Evolutionary conservation across 1,139 yeast species (phyloP).

Genomic region (Sugiyamaella novakii): DNA sequence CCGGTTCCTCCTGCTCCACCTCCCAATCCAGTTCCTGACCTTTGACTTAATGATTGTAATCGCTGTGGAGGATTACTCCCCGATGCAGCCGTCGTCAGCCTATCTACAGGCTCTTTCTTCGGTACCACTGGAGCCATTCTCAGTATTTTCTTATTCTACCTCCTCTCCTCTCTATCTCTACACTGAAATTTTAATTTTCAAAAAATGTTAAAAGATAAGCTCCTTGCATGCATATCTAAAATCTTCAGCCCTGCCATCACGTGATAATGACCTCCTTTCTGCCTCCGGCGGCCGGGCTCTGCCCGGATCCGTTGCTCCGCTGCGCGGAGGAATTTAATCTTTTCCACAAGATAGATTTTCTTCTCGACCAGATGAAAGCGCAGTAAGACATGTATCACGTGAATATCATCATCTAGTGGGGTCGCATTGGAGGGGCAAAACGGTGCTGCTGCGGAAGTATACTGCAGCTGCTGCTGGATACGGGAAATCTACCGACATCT

Average conservation of each 20-base stretch:
- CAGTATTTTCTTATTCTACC: neutral
- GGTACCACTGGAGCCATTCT: slow-evolving; percentile 12
- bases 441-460: neutral
- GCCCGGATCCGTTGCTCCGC: neutral
- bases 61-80: slow-evolving; percentile 24
- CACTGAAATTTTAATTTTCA: neutral
- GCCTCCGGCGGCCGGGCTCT: slow-evolving; percentile 4
- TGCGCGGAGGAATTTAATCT: too few species aligned
- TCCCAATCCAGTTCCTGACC: slow-evolving; percentile 19
- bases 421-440: neutral
- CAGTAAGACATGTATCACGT: neutral
- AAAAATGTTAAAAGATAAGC: slow-evolving; percentile 5
- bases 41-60: slow-evolving; percentile 38
- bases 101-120: slow-evolving; percentile 8
- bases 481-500: neutral
- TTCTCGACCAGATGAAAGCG: too few species aligned
- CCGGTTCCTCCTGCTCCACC: slow-evolving; percentile 17
- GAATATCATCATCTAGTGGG: neutral
- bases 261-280: neutral
- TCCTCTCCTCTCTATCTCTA: neutral
- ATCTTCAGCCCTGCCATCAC: slow-evolving; percentile 3
- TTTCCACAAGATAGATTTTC: too few species aligned
- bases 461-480: neutral
- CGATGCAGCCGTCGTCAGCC: slow-evolving; percentile 1
- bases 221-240: neutral